Base-by-base conservation (phyloP, 768 basidiomycete genomes). In the Podaxis sp. region DNA sequence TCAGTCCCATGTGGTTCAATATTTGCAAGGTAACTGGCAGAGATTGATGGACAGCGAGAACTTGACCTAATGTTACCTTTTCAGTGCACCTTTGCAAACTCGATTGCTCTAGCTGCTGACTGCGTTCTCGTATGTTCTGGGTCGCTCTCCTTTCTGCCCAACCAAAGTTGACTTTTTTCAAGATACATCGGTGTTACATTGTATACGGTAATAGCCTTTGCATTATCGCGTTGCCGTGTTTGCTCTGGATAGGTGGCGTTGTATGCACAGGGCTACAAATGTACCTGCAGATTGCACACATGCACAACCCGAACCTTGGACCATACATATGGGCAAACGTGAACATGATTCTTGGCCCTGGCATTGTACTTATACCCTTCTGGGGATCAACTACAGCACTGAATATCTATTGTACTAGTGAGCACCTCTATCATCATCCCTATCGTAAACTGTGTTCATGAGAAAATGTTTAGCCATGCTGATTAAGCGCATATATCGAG, bases 181-280 rank as follows among this genome's bases (percentile, higher is more conserved):
- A 59, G 58, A 59, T 59, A 38, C 51, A 59, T 38, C 58, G 58
- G 10, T 59, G 58, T 22, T 59, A 59, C 20, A 36, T 38, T 15
- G 48, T 59, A 15, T 59, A 52, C 28, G 49, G 49, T 2, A 28
- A 51, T 15, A 50, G 58, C 24, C 15, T 59, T 22, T 24, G 22
- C 20, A 38, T 59, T 15, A 17, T 59, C 17, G 58, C 37, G 10
- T 40, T 59, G 20, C 58, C 58, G 13, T 51, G 22, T 22, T 10
- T 59, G 4, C 58, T 59, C 36, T 59, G 58, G 58, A 40, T 59
- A 11, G 49, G 33, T 20, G 58, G 58, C 4, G 33, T 59, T 10
- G 50, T 51, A 15, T 59, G 58, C 41, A 59, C 58, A 13, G 24
- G 49, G 17, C 49, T 59, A 17, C 58, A 59, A 24, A 51, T 51